Conservation (phyloP, 805 yeast species). For the Barnettozyma botsteinii region DNA sequence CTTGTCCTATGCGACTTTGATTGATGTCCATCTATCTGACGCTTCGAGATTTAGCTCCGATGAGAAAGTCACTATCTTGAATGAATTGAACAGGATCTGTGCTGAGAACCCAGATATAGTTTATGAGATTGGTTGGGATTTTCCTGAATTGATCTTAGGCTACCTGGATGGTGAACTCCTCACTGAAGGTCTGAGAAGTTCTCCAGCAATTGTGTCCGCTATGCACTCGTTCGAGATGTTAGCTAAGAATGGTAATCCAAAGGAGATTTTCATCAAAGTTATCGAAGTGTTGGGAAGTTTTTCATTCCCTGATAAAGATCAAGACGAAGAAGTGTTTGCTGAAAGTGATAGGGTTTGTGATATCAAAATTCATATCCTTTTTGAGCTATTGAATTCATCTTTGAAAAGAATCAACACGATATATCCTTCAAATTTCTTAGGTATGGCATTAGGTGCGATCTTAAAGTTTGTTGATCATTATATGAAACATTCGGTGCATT, state of each 20-base stretch:
- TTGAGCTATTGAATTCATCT: constrained; percentile 58
- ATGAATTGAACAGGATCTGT: constrained; percentile 39
- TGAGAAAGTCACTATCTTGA: constrained; percentile 48
- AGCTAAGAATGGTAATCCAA: constrained; percentile 69
- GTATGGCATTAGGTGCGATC: constrained; percentile 58
- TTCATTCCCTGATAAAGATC: constrained; percentile 10
- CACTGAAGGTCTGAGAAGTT: constrained; percentile 32
- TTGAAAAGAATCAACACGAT: constrained; percentile 57
- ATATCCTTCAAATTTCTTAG: constrained; percentile 75
- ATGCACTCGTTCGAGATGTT: constrained; percentile 55
- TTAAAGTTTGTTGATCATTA: constrained; percentile 46
- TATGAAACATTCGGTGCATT: constrained; percentile 28
- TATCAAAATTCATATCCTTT: constrained; percentile 56
- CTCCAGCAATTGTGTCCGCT: constrained; percentile 8
- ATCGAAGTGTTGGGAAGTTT: constrained; percentile 55
- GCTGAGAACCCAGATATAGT: constrained; percentile 42
- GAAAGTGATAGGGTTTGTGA: constrained; percentile 19
- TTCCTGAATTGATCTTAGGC: constrained; percentile 62
- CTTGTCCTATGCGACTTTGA: constrained; percentile 63
- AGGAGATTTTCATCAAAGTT: constrained; percentile 66
- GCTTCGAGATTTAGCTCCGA: constrained; percentile 39
- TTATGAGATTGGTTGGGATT: constrained; percentile 82
- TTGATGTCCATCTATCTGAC: constrained; percentile 55
- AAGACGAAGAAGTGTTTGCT: background rate
- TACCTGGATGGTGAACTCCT: constrained; percentile 41